Percentiles rank a stretch among this genome's conserved stretches.
Conservation (phyloP, 495 filamentous ascomycete species). For the Oleoguttula mirabilis region DNA sequence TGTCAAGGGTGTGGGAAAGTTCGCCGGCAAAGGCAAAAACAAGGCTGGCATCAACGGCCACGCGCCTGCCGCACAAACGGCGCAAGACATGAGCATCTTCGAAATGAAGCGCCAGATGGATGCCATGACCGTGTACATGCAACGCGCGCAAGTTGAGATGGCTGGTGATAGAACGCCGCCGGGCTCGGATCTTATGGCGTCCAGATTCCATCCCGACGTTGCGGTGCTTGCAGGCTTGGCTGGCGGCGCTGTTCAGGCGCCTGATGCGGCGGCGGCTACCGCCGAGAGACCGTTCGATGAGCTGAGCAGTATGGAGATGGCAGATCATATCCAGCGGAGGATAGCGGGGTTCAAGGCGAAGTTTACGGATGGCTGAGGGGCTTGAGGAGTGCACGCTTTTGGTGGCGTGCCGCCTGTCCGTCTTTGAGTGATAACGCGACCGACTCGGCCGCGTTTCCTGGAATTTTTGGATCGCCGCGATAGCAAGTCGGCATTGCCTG, state of each 20-base stretch:
- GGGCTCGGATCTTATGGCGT: slow-evolving; percentile 24
- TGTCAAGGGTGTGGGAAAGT: slow-evolving; percentile 6
- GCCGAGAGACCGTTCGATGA: slow-evolving; percentile 4
- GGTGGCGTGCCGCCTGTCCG: too few relatives aligned
- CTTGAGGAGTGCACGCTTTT: too few relatives aligned
- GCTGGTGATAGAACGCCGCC: slow-evolving; percentile 41
- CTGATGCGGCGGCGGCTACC: not conserved
- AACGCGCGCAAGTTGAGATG: slow-evolving; percentile 80
- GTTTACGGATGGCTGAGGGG: too few relatives aligned
- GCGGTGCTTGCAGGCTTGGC: too few relatives aligned
- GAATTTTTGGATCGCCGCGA: too few relatives aligned
- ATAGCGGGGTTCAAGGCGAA: slow-evolving; percentile 31
- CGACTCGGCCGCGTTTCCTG: too few relatives aligned
- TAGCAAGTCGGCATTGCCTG: too few relatives aligned
- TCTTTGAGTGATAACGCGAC: too few relatives aligned
- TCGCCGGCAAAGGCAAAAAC: slow-evolving; percentile 22
- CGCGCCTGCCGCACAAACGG: slow-evolving; percentile 35
- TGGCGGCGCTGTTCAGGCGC: slow-evolving; percentile 3
- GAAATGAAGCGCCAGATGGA: slow-evolving; percentile 83
- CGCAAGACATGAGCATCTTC: slow-evolving; percentile 68
- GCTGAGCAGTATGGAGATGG: slow-evolving; percentile 29
- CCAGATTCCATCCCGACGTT: too few relatives aligned
- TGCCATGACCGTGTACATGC: slow-evolving; percentile 79
- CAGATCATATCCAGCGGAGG: slow-evolving; percentile 31
- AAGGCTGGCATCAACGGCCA: slow-evolving; percentile 15